These are phyloP conservation scores for Microthyrium microscopicum DNA, from an alignment of 2,329 filamentous ascomycete species.

Conservation along the genomic window DNA sequence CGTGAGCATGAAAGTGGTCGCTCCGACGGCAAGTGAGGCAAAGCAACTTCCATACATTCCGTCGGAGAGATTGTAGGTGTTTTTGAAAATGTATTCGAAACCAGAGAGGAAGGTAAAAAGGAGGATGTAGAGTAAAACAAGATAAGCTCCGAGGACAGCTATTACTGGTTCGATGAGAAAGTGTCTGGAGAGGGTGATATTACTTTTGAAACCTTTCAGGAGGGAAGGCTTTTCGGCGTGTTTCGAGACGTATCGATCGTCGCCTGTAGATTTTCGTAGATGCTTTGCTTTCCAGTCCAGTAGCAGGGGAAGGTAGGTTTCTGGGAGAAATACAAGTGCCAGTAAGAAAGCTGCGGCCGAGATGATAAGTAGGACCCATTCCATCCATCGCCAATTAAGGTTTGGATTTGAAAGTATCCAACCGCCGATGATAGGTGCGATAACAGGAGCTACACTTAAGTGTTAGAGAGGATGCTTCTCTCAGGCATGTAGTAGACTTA, in stretches of 20 bases:
- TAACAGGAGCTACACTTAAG: background rate
- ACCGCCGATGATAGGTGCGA: conserved; percentile 1
- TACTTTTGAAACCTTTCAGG: too few species aligned
- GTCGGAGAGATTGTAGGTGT: conserved; percentile 29
- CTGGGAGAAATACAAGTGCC: conserved; percentile 26
- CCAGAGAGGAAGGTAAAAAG: conserved; percentile 38
- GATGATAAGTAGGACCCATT: conserved; percentile 4
- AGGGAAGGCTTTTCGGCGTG: too few species aligned
- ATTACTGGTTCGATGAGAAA: too few species aligned
- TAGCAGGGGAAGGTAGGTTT: conserved; percentile 29
- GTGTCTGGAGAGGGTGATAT: too few species aligned
- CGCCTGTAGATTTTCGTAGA: conserved; percentile 15
- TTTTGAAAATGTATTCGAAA: conserved; percentile 33
- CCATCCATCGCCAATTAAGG: conserved; percentile 5
- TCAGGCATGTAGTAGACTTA: background rate
- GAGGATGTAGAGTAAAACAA: conserved; percentile 36
- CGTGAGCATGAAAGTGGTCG: too few species aligned
- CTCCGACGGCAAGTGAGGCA: conserved; percentile 27
- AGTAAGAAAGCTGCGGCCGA: background rate
- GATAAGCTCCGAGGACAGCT: conserved; percentile 33
- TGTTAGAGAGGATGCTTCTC: background rate
- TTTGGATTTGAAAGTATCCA: background rate
- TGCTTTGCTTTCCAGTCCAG: conserved; percentile 18
- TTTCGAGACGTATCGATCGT: conserved; percentile 23
- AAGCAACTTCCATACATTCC: conserved; percentile 32